A percentile compares a stretch with the other conserved stretches of the same genome.
These are phyloP conservation scores for Sporobolomyces roseus DNA, from an alignment of 768 basidiomycete genomes.

Conservation along the genomic window DNA sequence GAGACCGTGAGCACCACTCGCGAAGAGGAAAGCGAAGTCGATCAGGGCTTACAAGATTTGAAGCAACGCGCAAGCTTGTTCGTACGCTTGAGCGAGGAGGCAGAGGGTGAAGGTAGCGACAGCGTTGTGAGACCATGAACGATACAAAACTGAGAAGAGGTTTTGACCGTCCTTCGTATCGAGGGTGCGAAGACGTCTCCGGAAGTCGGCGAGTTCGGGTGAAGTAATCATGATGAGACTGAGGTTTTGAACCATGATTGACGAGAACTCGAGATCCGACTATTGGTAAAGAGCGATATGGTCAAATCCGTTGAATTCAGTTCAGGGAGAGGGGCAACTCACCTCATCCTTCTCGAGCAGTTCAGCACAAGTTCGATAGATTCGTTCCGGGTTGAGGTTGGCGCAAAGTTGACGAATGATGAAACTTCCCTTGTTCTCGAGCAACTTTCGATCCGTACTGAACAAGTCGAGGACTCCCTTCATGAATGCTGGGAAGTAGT, in stretches of 20 bases:
- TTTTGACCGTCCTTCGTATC: constrained; percentile 96
- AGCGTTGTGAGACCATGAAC: constrained; percentile 98
- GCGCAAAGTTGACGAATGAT: constrained; percentile 93
- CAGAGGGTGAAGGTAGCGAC: constrained; percentile 95
- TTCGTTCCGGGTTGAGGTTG: constrained; percentile 88
- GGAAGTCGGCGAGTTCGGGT: constrained; percentile 89
- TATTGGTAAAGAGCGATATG: background rate
- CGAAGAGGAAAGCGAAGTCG: too few species aligned
- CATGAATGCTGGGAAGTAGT: constrained; percentile 94
- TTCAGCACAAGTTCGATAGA: constrained; percentile 93
- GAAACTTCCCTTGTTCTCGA: constrained; percentile 87
- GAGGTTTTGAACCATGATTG: constrained; percentile 93
- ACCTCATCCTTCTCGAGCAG: constrained; percentile 98
- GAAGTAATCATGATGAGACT: constrained; percentile 95
- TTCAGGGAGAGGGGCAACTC: constrained; percentile 40
- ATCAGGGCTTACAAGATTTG: constrained; percentile 81
- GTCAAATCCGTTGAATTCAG: too few species aligned
- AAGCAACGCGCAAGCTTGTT: constrained; percentile 92
- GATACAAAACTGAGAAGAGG: constrained; percentile 84
- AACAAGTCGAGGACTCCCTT: constrained; percentile 89
- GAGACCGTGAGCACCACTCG: too few species aligned
- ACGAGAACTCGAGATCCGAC: constrained; percentile 87
- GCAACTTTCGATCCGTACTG: constrained; percentile 81
- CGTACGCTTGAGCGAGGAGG: constrained; percentile 93
- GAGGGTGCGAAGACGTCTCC: constrained; percentile 83